phyloP scores from a whole-genome alignment of 805 yeast species.

The Saccharomyces paradoxus region DNA sequence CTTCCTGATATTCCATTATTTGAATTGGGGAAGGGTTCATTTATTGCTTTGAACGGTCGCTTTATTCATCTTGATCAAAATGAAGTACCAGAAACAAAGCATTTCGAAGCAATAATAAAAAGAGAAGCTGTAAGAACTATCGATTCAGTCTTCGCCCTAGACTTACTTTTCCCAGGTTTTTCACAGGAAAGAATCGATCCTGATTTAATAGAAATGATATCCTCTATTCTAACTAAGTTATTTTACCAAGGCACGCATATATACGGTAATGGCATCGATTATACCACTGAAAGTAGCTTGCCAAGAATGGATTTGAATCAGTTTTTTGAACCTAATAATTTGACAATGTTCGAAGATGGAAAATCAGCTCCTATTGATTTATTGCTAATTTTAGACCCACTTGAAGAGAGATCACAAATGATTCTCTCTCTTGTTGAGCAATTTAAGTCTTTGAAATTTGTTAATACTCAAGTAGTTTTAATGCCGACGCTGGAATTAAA shows the following conservation, averaged over 20 bases:
- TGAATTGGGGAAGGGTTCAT: constrained; percentile 20
- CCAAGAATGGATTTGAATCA: constrained; percentile 41
- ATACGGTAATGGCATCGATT: constrained; percentile 32
- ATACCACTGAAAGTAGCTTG: constrained; percentile 34
- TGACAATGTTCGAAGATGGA: constrained; percentile 18
- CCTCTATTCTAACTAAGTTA: constrained; percentile 38
- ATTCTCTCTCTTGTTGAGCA: constrained; percentile 41
- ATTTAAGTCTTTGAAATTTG: constrained; percentile 38
- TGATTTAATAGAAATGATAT: constrained; percentile 42
- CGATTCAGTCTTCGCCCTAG: constrained; percentile 24
- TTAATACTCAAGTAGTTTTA: constrained; percentile 46
- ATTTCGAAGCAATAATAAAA: constrained; percentile 35
- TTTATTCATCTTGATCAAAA: constrained; percentile 31
- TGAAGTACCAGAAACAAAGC: constrained; percentile 17
- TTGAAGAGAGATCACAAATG: constrained; percentile 60
- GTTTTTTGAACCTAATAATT: constrained; percentile 8
- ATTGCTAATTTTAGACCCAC: constrained; percentile 61
- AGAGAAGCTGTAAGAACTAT: constrained; percentile 44
- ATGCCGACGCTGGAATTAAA: constrained; percentile 45
- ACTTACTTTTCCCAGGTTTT: constrained; percentile 13
- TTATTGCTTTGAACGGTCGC: constrained; percentile 50
- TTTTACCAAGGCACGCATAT: constrained; percentile 30
- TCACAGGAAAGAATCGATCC: constrained; percentile 16
- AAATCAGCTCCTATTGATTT: constrained; percentile 41
- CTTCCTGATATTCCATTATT: constrained; percentile 18